Base-by-base conservation (phyloP, 345 rosid genomes). In the Brassica rapa region DNA sequence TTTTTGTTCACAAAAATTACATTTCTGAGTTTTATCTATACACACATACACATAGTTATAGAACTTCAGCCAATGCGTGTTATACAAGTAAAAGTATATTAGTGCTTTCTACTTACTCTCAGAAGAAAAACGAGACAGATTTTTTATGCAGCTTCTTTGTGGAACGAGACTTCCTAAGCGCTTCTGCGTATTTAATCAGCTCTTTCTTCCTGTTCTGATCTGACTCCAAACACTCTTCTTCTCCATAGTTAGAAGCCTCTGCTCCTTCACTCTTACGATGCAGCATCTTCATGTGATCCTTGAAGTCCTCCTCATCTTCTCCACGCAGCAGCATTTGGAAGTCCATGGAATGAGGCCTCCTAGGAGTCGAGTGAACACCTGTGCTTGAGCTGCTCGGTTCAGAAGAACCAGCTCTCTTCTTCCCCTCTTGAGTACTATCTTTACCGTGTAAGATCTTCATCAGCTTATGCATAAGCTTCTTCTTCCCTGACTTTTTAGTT, bases 401-500 rank as follows among this genome's bases (percentile, higher is more conserved):
- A 0, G 66, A 62, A 7, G 72, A 72, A 32, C 57, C 87, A 23
- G 78, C 73, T 77, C 85, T 80, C 69, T 60, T 73, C 27, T 74
- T 86, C 2, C n/a, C 19, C 1, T 68, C 82, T 27, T 71, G 29
- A 25, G 29, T 82, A 43, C 6, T 32, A 27, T 90, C 94, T 80
- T 92, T 92, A 55, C 97, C 95, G 10, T 62, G 74, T n/a, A 92
- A 62, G 39, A 91, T 87, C 70, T 59, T 88, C 83, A 89, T 82
- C 41, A 94, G 86, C 80, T 88, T 94, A 60, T 76, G 82, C 63
- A 92, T 82, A 14, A 94, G 75, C 66, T 83, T 94, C 61, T 62
- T 65, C 83, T 84, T 94, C 41, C 83, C 85, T 7, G 87, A 72
- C 73, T 41, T 63, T 53, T 70, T 77, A 4, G 83, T 66, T 78